Conservation (phyloP, 768 basidiomycete species). For the Trametes cubensis region DNA sequence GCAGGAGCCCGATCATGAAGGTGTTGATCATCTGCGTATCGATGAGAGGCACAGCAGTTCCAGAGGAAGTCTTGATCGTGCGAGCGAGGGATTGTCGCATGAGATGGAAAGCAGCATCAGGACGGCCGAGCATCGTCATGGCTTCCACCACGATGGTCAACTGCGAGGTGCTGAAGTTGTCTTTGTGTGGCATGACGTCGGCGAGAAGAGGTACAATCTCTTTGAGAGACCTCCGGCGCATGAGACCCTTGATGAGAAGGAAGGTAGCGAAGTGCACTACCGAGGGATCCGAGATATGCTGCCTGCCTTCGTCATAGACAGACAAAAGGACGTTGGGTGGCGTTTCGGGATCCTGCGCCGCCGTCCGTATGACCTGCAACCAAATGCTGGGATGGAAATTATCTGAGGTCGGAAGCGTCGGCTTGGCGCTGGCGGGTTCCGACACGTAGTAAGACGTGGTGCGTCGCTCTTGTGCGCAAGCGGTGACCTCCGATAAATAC, state of each 20-base stretch:
- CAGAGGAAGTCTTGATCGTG: not conserved
- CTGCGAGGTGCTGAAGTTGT: constrained; percentile 47
- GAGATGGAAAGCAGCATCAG: constrained; percentile 52
- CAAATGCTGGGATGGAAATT: not conserved
- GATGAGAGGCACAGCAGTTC: constrained; percentile 16
- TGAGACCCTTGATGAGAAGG: constrained; percentile 54
- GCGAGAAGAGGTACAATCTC: constrained; percentile 42
- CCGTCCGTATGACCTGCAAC: not conserved
- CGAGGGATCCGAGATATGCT: constrained; percentile 34
- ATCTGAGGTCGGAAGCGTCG: not conserved
- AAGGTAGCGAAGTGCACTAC: constrained; percentile 55
- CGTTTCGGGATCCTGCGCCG: constrained; percentile 21
- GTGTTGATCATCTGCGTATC: constrained; percentile 28
- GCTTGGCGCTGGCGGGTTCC: too few relatives aligned
- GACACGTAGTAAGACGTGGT: too few relatives aligned
- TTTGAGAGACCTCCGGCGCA: constrained; percentile 43
- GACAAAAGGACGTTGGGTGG: constrained; percentile 39
- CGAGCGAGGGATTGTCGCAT: constrained; percentile 42
- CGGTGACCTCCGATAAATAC: constrained; percentile 2
- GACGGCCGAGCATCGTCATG: constrained; percentile 45
- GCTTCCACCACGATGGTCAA: constrained; percentile 55
- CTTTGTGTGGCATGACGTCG: constrained; percentile 19
- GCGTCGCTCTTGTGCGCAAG: not conserved
- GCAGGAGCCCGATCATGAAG: constrained; percentile 53
- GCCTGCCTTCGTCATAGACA: constrained; percentile 40